Evolutionary conservation across 768 basidiomycete species (phyloP), one percentile per base, ranked within the genome.

Genomic region (Suillus sp.): DNA sequence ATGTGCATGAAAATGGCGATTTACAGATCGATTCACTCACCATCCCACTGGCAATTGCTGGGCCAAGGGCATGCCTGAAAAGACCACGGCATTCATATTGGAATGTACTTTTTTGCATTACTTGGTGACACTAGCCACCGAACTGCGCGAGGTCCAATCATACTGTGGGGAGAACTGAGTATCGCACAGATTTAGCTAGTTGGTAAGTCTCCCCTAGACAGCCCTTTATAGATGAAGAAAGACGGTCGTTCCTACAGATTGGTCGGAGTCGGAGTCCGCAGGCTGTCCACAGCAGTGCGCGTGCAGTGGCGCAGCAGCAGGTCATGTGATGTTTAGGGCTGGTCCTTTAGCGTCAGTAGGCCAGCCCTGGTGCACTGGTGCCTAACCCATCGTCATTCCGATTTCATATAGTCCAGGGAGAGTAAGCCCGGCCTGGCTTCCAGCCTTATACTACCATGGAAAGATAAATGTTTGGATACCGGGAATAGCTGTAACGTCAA

Each of bases 321-420:
- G 25, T 48, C 47, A 25, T 48, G 47, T 50, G 48, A 50, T 18
- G 25, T 47, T 47, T 47, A 47, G 45, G 45, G 45, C 45, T 22
- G 45, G 45, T 47, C 45, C 38, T 14, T 38, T 38, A 14, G 38
- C 14, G 38, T 40, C 38, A 6, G 38, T 20, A 42, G 1, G 40
- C 18, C 42, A 43, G 42, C 42, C 20, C n/a, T n/a, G n/a, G n/a
- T 38, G 14, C 16, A 14, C 10, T 11, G 9, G 13, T 16, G 14
- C 16, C 14, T 18, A 20, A 42, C 20, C n/a, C n/a, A 13, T 25
- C 5, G 2, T 48, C 25, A 48, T 4, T 25, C 4, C n/a, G 20
- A 43, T 4, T 43, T n/a, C 20, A 5, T 45, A 10, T 45, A 14
- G 5, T 47, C 5, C 7, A 47, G 2, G 22, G 5, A 5, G 32